These are phyloP conservation scores for Datisca glomerata DNA, from an alignment of 306 rosid genomes.

Conservation along the genomic window DNA sequence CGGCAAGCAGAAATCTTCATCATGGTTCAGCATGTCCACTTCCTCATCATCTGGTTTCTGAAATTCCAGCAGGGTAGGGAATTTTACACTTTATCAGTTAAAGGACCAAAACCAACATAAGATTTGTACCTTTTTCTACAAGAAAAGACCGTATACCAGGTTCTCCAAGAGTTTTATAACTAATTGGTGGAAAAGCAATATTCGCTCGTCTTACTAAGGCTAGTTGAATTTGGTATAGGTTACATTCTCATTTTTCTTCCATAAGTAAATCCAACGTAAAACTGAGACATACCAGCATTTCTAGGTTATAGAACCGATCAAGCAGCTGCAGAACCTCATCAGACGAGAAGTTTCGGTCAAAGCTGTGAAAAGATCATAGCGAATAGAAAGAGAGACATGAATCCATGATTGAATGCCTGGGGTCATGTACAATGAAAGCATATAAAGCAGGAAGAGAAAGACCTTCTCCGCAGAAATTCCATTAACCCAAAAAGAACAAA, in stretches of 20 bases:
- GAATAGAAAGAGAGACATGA: slow-evolving; percentile 9
- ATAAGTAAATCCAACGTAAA: too few species aligned
- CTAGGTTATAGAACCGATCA: slow-evolving; percentile 91
- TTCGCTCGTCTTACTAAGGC: too few species aligned
- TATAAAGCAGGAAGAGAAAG: slow-evolving; percentile 17
- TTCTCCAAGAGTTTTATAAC: too few species aligned
- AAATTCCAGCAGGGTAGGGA: slow-evolving; percentile 4
- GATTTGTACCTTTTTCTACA: too few species aligned
- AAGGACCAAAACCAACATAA: too few species aligned
- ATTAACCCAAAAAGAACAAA: slow-evolving; percentile 84
- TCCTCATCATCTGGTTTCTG: slow-evolving; percentile 96
- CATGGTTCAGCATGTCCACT: slow-evolving; percentile 50
- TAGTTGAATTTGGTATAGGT: too few species aligned
- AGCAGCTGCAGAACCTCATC: slow-evolving; percentile 89
- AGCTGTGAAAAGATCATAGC: slow-evolving; percentile 33
- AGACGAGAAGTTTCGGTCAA: slow-evolving; percentile 67
- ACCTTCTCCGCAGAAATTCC: slow-evolving; percentile 86
- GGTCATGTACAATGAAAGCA: slow-evolving; percentile 6
- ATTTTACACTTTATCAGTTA: slow-evolving; percentile 9
- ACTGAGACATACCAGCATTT: slow-evolving; percentile 85
- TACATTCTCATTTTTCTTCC: too few species aligned
- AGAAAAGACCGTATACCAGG: too few species aligned
- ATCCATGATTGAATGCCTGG: slow-evolving; percentile 3
- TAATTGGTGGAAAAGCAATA: slow-evolving; percentile 4
- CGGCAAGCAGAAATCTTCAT: slow-evolving; percentile 87